Evolutionary conservation across 1,139 yeast species (phyloP).

Genomic region (Kazachstania sp.): DNA sequence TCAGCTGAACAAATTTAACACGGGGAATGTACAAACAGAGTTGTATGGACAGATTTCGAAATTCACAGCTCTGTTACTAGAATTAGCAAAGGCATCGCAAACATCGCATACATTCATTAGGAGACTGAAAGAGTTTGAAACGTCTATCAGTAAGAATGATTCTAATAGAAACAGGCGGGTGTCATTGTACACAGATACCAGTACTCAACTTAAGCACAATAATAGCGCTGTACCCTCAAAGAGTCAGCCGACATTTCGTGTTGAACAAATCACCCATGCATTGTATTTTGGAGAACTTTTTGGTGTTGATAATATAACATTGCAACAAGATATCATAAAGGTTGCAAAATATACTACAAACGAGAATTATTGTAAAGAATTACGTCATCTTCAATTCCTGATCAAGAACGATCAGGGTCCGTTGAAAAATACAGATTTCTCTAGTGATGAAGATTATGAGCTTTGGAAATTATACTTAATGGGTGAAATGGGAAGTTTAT

Average conservation of each 20-base stretch:
- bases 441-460: slow-evolving; percentile 35
- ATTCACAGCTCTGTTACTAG: slow-evolving; percentile 49
- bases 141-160: neutral
- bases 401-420: slow-evolving; percentile 38
- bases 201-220: neutral
- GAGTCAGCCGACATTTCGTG: slow-evolving; percentile 38
- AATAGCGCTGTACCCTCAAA: neutral
- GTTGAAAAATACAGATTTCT: slow-evolving; percentile 39
- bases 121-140: slow-evolving; percentile 38
- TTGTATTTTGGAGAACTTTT: slow-evolving; percentile 37
- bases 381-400: slow-evolving; percentile 32
- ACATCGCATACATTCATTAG: slow-evolving; percentile 36
- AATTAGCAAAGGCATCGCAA: slow-evolving; percentile 38
- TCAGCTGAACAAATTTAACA: slow-evolving; percentile 48
- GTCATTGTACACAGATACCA: neutral
- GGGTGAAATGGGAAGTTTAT: slow-evolving; percentile 34
- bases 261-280: slow-evolving; percentile 44
- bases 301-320: slow-evolving; percentile 33
- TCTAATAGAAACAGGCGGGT: neutral
- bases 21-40: slow-evolving; percentile 37
- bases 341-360: slow-evolving; percentile 36
- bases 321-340: slow-evolving; percentile 45
- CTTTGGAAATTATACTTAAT: slow-evolving; percentile 47
- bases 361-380: slow-evolving; percentile 27
- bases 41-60: slow-evolving; percentile 49